Percentiles rank a stretch among this genome's conserved stretches.
Evolutionary conservation across 208 protist genomes (phyloP).

Genomic region (Crithidia thermophila): DNA sequence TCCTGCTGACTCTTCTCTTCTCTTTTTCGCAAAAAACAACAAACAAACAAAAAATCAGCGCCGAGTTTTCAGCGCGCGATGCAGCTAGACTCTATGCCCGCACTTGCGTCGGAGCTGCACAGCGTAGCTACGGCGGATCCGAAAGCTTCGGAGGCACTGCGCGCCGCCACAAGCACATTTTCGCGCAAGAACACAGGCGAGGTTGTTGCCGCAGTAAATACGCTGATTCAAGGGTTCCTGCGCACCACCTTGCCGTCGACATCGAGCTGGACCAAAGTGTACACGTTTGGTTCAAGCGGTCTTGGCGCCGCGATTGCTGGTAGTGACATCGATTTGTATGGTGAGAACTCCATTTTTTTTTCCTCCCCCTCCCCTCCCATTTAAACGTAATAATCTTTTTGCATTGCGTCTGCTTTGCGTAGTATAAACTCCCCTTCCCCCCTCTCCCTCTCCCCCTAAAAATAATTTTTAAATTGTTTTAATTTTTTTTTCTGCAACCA

Average conservation of each 20-base stretch:
- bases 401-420: background rate
- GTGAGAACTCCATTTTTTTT: conserved; percentile 48
- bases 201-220: conserved; percentile 25
- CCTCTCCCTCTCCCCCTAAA: conserved; percentile 1
- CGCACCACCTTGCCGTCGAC: conserved; percentile 12
- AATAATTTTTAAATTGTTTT: background rate
- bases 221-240: conserved; percentile 21
- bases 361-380: background rate
- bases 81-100: too few species aligned
- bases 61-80: too few species aligned
- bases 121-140: conserved; percentile 3
- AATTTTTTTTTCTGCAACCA: background rate
- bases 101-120: too few species aligned
- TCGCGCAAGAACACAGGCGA: conserved; percentile 27
- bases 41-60: too few species aligned
- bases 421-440: conserved; percentile 1
- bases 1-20: too few species aligned
- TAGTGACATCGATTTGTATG: conserved; percentile 95
- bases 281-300: conserved; percentile 77
- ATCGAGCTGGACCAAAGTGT: conserved; percentile 51
- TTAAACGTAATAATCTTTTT: background rate
- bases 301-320: conserved; percentile 74
- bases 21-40: too few species aligned
- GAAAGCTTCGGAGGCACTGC: conserved; percentile 17
- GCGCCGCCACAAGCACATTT: conserved; percentile 18